These are phyloP conservation scores for Colletotrichum cordylinicola DNA, from an alignment of 2,329 filamentous ascomycete genomes.

Conservation along the genomic window DNA sequence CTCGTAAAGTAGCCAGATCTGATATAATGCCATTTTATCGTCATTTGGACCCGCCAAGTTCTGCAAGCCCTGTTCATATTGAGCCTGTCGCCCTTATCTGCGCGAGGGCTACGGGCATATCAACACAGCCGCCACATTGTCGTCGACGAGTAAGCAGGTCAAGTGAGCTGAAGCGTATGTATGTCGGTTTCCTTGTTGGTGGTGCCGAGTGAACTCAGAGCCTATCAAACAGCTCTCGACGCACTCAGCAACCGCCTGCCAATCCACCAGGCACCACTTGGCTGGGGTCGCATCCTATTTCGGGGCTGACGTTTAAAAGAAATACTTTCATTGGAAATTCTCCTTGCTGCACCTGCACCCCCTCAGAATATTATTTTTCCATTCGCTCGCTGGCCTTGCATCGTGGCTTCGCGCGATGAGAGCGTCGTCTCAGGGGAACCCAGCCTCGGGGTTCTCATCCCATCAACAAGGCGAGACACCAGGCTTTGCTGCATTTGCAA, in stretches of 20 bases:
- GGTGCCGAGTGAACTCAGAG: constrained; percentile 16
- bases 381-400: constrained; percentile 8
- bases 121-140: neutral
- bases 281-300: constrained; percentile 5
- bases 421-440: constrained; percentile 2
- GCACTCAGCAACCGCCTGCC: constrained; percentile 3
- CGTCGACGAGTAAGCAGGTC: constrained; percentile 20
- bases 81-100: neutral
- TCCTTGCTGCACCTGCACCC: neutral
- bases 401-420: neutral
- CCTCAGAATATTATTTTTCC: neutral
- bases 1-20: neutral
- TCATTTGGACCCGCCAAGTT: neutral
- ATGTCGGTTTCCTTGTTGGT: constrained; percentile 25
- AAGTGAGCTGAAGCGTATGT: constrained; percentile 36
- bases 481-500: neutral
- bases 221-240: constrained; percentile 20
- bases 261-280: neutral
- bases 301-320: constrained; percentile 15
- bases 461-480: constrained; percentile 9
- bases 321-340: constrained; percentile 8
- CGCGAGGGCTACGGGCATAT: neutral
- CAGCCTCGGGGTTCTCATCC: constrained; percentile 1
- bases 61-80: neutral
- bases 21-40: neutral